Evolutionary conservation across 306 rosid species (phyloP), one percentile per base, ranked within the genome.

Genomic region (Coriaria nepalensis): DNA sequence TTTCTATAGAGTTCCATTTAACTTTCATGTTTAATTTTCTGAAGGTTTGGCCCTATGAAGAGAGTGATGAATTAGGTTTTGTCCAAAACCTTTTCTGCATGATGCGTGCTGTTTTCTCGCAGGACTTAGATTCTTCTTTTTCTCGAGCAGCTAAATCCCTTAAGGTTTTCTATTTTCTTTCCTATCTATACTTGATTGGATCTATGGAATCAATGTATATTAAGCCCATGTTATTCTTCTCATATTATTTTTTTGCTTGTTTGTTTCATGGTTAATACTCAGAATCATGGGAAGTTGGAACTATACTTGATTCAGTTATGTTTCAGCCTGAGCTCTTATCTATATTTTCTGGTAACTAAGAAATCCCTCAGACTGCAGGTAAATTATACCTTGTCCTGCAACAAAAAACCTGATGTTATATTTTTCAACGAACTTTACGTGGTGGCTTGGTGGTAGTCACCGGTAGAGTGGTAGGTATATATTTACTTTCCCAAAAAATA

Each of bases 41-140:
- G 41, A 55, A 90, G 97, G 90, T 90, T 66, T 90, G 97, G 97
- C 87, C 97, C 6, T 90, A 84, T 49, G 97, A 90, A 69, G 82
- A 84, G 68, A 74, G 71, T 33, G 73, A 77, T 33, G 79, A 73
- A 62, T 77, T 69, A 62, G 97, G 95, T 50, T 90, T 84, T 81
- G 90, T 90, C 66, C 97, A 84, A 79, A 93, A 87, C 48, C 86
- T 90, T 48, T 90, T 90, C 59, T 68, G 78, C 47, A 53, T 81
- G 84, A 90, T 90, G 93, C 74, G 44, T 60, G 55, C 69, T 61
- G 64, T 90, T 60, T 90, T 78, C 73, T 78, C 92, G 36, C 68
- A 52, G 36, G 88, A 81, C 37, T 47, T 37, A 5, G 82, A 76
- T 71, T 62, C 62, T 68, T 66, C 67, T 45, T 68, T 60, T 64